Evolutionary conservation across 352 stramenopile genomes (phyloP).

Genomic region (Globisporangium takayamanum): DNA sequence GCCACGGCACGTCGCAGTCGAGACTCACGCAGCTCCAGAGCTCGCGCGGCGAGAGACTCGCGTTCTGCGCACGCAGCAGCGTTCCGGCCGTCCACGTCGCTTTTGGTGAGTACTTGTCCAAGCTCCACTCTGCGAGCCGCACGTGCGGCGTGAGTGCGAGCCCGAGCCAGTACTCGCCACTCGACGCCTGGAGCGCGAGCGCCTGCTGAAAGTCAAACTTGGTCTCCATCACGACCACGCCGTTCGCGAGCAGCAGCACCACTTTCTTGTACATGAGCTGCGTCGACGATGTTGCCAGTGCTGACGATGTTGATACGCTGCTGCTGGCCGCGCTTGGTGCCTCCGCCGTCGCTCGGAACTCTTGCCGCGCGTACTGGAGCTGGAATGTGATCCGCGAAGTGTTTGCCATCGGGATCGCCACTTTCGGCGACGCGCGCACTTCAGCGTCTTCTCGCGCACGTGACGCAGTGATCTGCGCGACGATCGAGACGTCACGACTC

Average conservation of each 20-base stretch:
- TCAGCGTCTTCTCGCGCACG: constrained; percentile 20
- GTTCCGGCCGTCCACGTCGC: constrained; percentile 19
- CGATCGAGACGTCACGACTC: constrained; percentile 22
- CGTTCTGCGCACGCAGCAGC: constrained; percentile 29
- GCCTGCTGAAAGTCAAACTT: constrained; percentile 42
- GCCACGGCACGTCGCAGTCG: constrained; percentile 48
- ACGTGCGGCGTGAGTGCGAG: constrained; percentile 35
- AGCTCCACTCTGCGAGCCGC: constrained; percentile 33
- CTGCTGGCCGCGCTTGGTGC: not conserved
- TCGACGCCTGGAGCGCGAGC: constrained; percentile 28
- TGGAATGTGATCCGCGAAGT: constrained; percentile 23
- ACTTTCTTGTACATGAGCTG: constrained; percentile 53
- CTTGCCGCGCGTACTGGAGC: constrained; percentile 42
- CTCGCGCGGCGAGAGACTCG: constrained; percentile 34
- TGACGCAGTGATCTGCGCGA: constrained; percentile 14
- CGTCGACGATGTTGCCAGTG: constrained; percentile 8
- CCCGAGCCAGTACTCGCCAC: constrained; percentile 47
- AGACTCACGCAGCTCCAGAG: constrained; percentile 55
- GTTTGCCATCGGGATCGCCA: constrained; percentile 17
- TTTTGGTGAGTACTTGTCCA: constrained; percentile 50
- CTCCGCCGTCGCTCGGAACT: constrained; percentile 14
- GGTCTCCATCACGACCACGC: constrained; percentile 36
- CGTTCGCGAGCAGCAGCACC: constrained; percentile 34
- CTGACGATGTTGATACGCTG: not conserved
- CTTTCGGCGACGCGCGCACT: constrained; percentile 21